Conservation (phyloP, 805 yeast species). For the Wickerhamomyces chambardii region DNA sequence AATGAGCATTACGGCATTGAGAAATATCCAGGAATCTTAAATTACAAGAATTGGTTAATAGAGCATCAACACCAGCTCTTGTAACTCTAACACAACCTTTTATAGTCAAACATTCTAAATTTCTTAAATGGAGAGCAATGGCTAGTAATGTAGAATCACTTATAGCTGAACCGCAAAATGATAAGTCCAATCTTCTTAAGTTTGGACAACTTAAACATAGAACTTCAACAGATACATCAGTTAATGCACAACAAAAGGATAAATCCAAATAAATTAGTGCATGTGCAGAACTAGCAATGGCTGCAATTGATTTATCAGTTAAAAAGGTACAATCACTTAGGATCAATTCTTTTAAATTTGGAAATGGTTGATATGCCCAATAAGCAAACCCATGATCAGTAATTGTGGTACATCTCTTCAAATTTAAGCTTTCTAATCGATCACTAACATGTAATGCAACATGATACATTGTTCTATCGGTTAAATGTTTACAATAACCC, state of each 20-base stretch:
- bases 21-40: slow-evolving; percentile 49
- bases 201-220: slow-evolving; percentile 57
- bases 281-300: slow-evolving; percentile 54
- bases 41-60: slow-evolving; percentile 46
- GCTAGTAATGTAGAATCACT: slow-evolving; percentile 61
- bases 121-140: slow-evolving; percentile 43
- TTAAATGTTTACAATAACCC: slow-evolving; percentile 70
- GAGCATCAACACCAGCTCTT: slow-evolving; percentile 64
- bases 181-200: slow-evolving; percentile 42
- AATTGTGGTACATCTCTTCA: slow-evolving; percentile 71
- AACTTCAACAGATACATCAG: slow-evolving; percentile 61
- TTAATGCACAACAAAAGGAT: slow-evolving; percentile 68
- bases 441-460: slow-evolving; percentile 50
- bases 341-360: slow-evolving; percentile 40
- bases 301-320: slow-evolving; percentile 53
- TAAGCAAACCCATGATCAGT: slow-evolving; percentile 65
- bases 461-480: slow-evolving; percentile 59
- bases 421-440: slow-evolving; percentile 44
- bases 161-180: slow-evolving; percentile 76
- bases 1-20: slow-evolving; percentile 65
- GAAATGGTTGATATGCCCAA: slow-evolving; percentile 53
- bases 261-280: slow-evolving; percentile 47
- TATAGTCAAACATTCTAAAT: slow-evolving; percentile 38
- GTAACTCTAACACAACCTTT: slow-evolving; percentile 74
- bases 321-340: slow-evolving; percentile 69